Base-by-base conservation (phyloP, 495 filamentous ascomycete species). In the Glarea lozoyensis region DNA sequence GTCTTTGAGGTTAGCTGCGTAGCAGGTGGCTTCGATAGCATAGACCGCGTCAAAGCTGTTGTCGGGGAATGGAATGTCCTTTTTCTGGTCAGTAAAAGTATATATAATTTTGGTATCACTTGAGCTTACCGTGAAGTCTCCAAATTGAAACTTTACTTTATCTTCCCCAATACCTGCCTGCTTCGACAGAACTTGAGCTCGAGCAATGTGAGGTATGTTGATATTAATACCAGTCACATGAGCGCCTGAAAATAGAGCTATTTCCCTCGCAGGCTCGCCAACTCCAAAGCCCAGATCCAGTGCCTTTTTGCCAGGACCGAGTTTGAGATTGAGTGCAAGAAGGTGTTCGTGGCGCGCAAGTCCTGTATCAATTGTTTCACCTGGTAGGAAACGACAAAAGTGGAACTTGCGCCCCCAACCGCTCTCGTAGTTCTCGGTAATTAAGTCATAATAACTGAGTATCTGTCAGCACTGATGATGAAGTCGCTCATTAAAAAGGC, bases 191-290 rank as follows among this genome's bases (percentile, higher is more conserved):
- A 73, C 73, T 17, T 81, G 90, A 5, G 92, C 93, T 38, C 92
- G 85, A 64, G 96, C 77, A 59, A 98, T 97, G 68, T 98, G 92
- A 74, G 97, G 97, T 69, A 96, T 90, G 69, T 97, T 98, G 80
- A 97, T 98, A 79, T 98, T 98, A 59, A 98, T 66, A 29, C 92
- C 92, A 18, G 86, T 82, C 46, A 96, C 76, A 55, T 95, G 88
- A 57, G 75, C 81, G 50, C 84, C 90, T 32, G 88, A 79, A 71
- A 98, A 98, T 63, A 94, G 90, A 61, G 83, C 84, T 52, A 98
- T 97, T 68, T 98, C 92, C 44, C 92, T 77, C 17, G 93, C 92
- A n/a, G 92, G 92, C 37, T 92, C 93, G 52, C 92, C 92, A 40
- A 98, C 87, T 74, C 92, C 92, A 63, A 93, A 98, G 40, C 92